Conservation (phyloP, 345 rosid genomes). For the Eucalyptus albens region DNA sequence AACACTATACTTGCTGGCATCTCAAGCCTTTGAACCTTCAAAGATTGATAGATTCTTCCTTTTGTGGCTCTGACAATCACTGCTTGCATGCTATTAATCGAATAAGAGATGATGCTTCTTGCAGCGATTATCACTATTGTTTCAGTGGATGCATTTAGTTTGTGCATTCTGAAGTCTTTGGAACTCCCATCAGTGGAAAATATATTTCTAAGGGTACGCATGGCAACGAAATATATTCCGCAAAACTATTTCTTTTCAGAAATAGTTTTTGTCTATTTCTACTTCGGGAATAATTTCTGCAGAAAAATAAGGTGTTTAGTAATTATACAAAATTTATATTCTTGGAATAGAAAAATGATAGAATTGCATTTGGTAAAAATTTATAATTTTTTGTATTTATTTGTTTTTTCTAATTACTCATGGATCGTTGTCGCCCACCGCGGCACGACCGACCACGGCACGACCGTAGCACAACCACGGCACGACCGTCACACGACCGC, state of each 20-base stretch:
- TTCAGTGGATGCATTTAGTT: neutral
- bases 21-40: neutral
- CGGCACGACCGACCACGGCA: fast-evolving
- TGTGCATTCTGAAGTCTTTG: neutral
- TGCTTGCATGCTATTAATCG: neutral
- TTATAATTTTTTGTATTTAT: too few species aligned
- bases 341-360: too few species aligned
- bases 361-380: too few species aligned
- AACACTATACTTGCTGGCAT: neutral
- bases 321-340: too few species aligned
- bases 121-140: neutral
- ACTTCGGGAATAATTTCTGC: too few species aligned
- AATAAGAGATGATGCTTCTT: neutral
- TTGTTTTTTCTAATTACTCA: too few species aligned
- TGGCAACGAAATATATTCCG: too few species aligned
- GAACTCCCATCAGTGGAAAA: neutral
- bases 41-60: neutral
- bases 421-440: fast-evolving
- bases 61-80: neutral
- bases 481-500: fast-evolving
- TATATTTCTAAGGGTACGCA: too few species aligned
- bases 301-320: too few species aligned
- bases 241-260: fast-evolving
- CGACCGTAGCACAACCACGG: too few species aligned
- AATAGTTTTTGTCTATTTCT: too few species aligned